Conservation (phyloP, 805 yeast species). For the Pichia deserticola region DNA sequence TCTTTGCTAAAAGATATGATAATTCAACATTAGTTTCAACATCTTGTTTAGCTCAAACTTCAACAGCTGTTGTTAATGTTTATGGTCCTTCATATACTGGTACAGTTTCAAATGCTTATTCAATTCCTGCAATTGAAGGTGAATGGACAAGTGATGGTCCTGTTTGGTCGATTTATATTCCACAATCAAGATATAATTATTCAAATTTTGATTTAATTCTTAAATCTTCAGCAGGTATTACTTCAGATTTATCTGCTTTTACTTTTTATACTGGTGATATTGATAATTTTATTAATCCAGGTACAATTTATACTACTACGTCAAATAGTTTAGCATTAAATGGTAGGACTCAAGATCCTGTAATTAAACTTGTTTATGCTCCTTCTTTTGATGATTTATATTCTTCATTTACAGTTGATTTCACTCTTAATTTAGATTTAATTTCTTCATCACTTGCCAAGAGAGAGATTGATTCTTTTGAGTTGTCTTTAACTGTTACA, state of each 20-base stretch:
- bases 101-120: constrained; percentile 11
- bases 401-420: constrained; percentile 3
- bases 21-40: constrained; percentile 1
- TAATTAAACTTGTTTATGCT: constrained; percentile 8
- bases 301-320: constrained; percentile 3
- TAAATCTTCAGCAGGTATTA: neutral
- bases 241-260: neutral
- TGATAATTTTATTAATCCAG: constrained; percentile 8
- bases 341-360: constrained; percentile 12
- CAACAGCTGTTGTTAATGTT: constrained; percentile 8
- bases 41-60: neutral
- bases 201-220: constrained; percentile 7
- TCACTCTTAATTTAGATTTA: constrained; percentile 8
- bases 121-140: constrained; percentile 10
- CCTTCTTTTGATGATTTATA: constrained; percentile 1
- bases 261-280: constrained; percentile 10
- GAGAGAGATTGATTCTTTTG: constrained; percentile 13
- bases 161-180: constrained; percentile 14
- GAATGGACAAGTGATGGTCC: constrained; percentile 12
- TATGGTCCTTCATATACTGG: constrained; percentile 13
- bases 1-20: neutral
- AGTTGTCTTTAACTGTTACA: constrained; percentile 8
- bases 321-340: constrained; percentile 6
- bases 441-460: constrained; percentile 7
- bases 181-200: constrained; percentile 6